phyloP scores from a whole-genome alignment of 192 early-diverging fungal species.

The Ambispora gerdemannii region DNA sequence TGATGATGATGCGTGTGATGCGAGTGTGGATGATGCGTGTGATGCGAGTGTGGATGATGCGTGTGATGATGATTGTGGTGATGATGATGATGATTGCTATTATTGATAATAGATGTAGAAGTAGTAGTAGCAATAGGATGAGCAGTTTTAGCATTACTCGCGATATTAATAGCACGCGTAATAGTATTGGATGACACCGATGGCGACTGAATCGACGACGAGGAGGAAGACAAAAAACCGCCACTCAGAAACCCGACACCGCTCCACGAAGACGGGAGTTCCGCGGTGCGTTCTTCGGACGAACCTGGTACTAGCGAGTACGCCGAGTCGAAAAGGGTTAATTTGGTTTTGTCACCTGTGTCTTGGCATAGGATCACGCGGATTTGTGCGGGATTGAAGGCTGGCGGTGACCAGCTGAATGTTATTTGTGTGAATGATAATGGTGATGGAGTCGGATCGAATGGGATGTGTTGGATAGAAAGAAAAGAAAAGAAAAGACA shows the following conservation, averaged over 20 bases:
- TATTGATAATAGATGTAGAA: background rate
- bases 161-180: no score
- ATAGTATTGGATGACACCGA: no score
- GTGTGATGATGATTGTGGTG: background rate
- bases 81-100: background rate
- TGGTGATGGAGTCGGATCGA: background rate
- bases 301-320: background rate
- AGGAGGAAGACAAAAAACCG: slow-evolving; percentile 14
- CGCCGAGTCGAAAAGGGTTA: slow-evolving; percentile 26
- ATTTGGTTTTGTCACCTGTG: slow-evolving; percentile 26
- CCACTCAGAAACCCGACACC: slow-evolving; percentile 5
- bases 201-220: no score
- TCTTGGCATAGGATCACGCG: slow-evolving; percentile 30
- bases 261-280: slow-evolving; percentile 23
- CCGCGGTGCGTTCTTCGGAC: background rate
- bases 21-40: background rate
- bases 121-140: background rate
- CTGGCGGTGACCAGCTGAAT: slow-evolving; percentile 23
- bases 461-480: background rate
- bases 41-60: background rate
- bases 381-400: slow-evolving; percentile 9
- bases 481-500: background rate
- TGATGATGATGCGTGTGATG: background rate
- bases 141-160: slow-evolving; percentile 14
- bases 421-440: background rate